phyloP scores from a whole-genome alignment of 2,329 filamentous ascomycete species.

The Metarhizium guizhouense region DNA sequence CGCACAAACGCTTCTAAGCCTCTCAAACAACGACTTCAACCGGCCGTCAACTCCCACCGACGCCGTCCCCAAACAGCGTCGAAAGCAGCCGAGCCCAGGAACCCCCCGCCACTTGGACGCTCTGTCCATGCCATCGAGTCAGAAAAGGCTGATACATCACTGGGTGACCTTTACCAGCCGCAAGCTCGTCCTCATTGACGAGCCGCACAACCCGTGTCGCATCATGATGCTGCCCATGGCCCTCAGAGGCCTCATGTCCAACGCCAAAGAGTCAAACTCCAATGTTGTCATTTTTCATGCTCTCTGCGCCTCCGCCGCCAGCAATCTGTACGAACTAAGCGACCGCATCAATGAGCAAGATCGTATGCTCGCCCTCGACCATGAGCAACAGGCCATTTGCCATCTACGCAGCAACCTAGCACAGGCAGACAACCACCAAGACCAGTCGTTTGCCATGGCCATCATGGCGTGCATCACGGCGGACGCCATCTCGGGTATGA shows the following conservation, averaged over 20 bases:
- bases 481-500: slow-evolving; percentile 16
- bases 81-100: not conserved
- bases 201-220: slow-evolving; percentile 16
- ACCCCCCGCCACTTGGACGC: slow-evolving; percentile 12
- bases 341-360: slow-evolving; percentile 8
- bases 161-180: slow-evolving; percentile 17
- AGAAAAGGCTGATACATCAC: slow-evolving; percentile 18
- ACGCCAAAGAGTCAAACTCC: slow-evolving; percentile 10
- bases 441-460: slow-evolving; percentile 30
- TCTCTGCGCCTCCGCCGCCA: slow-evolving; percentile 28
- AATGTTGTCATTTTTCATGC: slow-evolving; percentile 16
- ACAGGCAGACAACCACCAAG: slow-evolving; percentile 12
- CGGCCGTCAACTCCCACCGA: not conserved
- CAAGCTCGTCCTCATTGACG: slow-evolving; percentile 15
- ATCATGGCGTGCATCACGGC: slow-evolving; percentile 26
- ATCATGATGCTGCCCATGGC: slow-evolving; percentile 18
- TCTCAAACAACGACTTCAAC: not conserved
- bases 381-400: slow-evolving; percentile 14
- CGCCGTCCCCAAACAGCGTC: no score
- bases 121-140: slow-evolving; percentile 7
- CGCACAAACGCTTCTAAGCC: not conserved
- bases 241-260: slow-evolving; percentile 11
- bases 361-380: slow-evolving; percentile 11
- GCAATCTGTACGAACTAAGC: slow-evolving; percentile 31
- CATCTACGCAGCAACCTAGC: slow-evolving; percentile 14